Evolutionary conservation across 2,329 filamentous ascomycete genomes (phyloP), one percentile per base, ranked within the genome.

Genomic region (Aspergillus ruber): DNA sequence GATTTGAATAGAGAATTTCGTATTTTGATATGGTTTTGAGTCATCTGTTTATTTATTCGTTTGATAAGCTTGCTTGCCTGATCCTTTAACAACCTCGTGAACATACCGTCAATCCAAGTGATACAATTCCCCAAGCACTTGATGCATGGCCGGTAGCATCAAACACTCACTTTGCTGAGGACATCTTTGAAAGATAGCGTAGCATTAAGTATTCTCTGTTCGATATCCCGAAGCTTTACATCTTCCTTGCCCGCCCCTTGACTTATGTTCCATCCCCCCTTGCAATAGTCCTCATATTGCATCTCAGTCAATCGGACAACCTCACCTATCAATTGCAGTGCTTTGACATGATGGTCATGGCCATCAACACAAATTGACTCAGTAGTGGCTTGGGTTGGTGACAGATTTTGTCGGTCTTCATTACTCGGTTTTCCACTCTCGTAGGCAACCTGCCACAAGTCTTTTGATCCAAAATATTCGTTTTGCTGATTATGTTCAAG

Each of bases 61-160:
- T 13, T 2, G 5, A 32, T 29, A 35, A 29, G 17, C 35, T 25
- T 29, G 39, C 33, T n/a, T 10, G 27, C 3, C 15, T 15, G 20
- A 20, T 43, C 20, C 8, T 20, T 27, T 2, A 13, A 18, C 29
- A 27, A n/a, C n/a, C 5, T 2, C 1, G 20, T 40, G 2, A 20
- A 45, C 43, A 27, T 40, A 56, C 53, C 2, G 43, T 58, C 17
- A 58, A 44, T 25, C 54, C 48, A 44, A 58, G 45, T 10, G 46
- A 56, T 0, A 58, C 49, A 10, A 56, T 20, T 17, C 41, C 41
- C 54, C 50, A 58, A n/a, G 47, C 52, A 49, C 50, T 50, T 25
- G 50, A 32, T 42, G 56, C 48, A 47, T 57, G 39, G 1, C 36
- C 4, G 3, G 48, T 56, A 12, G 51, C 45, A 44, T 58, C 51